phyloP scores from a whole-genome alignment of 2,329 filamentous ascomycete genomes.

The Periglandula ipomoeae region DNA sequence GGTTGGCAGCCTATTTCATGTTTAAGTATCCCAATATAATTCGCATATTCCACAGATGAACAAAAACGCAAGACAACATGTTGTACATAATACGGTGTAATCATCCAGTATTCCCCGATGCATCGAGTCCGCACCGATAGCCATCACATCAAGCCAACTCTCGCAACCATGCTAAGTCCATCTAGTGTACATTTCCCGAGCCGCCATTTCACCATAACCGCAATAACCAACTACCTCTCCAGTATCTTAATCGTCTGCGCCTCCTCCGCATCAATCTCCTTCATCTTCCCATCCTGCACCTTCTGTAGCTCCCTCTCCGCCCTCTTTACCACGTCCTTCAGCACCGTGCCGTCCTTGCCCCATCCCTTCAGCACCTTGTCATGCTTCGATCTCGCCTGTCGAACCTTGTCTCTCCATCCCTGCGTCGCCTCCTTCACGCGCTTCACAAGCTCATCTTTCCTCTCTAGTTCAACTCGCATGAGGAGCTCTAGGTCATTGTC shows the following conservation, averaged over 20 bases:
- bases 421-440: conserved; percentile 37
- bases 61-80: no score
- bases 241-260: conserved; percentile 36
- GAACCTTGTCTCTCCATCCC: conserved; percentile 41
- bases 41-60: no score
- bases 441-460: conserved; percentile 34
- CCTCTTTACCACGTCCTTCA: conserved; percentile 39
- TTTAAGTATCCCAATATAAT: no score
- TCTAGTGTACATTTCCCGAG: no score
- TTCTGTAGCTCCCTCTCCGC: conserved; percentile 39
- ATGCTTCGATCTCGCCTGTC: conserved; percentile 36
- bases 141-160: no score
- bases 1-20: no score
- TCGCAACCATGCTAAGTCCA: no score
- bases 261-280: conserved; percentile 40
- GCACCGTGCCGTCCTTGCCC: conserved; percentile 33
- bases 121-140: no score
- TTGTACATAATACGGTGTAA: no score
- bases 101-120: no score
- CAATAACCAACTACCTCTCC: conserved; percentile 13
- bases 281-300: conserved; percentile 44
- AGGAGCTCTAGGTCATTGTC: conserved; percentile 52
- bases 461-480: conserved; percentile 43
- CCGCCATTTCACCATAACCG: background rate
- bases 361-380: conserved; percentile 41